Base-by-base conservation (phyloP, 192 early-diverging fungal species). In the Spinellus fusiger region DNA sequence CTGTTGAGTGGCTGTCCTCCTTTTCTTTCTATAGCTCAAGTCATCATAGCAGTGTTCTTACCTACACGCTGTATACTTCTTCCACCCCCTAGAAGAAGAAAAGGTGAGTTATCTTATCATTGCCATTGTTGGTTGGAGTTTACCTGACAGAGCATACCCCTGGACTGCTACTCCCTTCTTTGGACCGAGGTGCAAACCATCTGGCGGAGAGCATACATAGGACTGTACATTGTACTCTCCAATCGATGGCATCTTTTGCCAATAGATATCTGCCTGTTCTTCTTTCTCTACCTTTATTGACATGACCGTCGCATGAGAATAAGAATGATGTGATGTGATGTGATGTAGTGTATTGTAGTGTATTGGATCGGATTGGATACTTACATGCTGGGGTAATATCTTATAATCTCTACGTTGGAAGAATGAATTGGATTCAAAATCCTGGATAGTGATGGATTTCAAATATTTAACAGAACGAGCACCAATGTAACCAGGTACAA, bases 381-480 rank as follows among this genome's bases (percentile, higher is more conserved):
- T 64, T 68, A 86, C 85, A 56, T 77, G 73, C 5, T 86, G 88
- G 6, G 91, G 91, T 47, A 93, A 65, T 20, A 93, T 90, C 61
- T 91, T 88, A 73, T 93, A 93, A 75, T 93, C 90, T 55, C 64
- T 69, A 48, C 82, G 78, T 58, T 95, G 93, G 64, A 85, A 93
- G 67, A 80, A 90, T 48, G 79, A 78, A 31, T 37, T 58, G 1
- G 88, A 87, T 70, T 92, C 90, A 28, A 77, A 53, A 46, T 81
- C 77, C 56, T 85, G 80, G 20, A 93, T 78, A 18, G 77, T 79
- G 46, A 95, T 80, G 31, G 74, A 74, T 51, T 78, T 80, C 29
- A 95, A 73, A 85, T 88, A 97, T 63, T 97, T 97, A 66, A 97
- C 94, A 59, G 83, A 88, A 4, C 94, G 82, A 12, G 91, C 94